Evolutionary conservation across 1,284 basidiomycete species (phyloP).

Genomic region (Fomitopsis pinicola): DNA sequence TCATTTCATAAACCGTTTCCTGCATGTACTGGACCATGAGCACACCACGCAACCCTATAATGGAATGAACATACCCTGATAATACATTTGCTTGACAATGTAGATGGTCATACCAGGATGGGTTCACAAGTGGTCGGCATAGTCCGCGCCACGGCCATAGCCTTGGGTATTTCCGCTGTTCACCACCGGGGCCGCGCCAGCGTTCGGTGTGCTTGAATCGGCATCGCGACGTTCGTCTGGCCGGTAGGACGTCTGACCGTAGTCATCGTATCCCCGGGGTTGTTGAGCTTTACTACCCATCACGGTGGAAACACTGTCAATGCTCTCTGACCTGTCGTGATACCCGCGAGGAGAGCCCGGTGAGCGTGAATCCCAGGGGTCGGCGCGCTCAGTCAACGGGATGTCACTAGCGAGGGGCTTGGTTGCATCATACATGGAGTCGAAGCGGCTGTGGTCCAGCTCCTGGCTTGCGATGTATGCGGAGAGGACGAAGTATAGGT

Average conservation of each 20-base stretch:
- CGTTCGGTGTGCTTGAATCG: slow-evolving; percentile 39
- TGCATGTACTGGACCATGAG: slow-evolving; percentile 13
- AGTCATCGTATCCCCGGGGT: slow-evolving; percentile 34
- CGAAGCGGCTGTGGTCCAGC: slow-evolving; percentile 77
- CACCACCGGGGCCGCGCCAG: slow-evolving; percentile 38
- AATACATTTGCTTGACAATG: not conserved
- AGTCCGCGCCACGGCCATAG: slow-evolving; percentile 27
- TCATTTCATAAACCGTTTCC: not conserved
- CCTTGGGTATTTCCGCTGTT: slow-evolving; percentile 18
- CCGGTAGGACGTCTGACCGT: slow-evolving; percentile 27
- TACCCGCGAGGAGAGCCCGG: slow-evolving; percentile 38
- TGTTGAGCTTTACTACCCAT: slow-evolving; percentile 45
- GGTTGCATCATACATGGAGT: slow-evolving; percentile 67
- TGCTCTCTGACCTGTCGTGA: slow-evolving; percentile 42
- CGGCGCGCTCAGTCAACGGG: slow-evolving; percentile 57
- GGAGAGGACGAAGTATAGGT: slow-evolving; percentile 66
- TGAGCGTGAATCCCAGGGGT: slow-evolving; percentile 71
- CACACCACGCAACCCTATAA: not conserved
- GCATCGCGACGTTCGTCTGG: slow-evolving; percentile 24
- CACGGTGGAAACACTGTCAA: slow-evolving; percentile 52
- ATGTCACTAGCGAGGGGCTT: slow-evolving; percentile 61
- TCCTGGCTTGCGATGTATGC: slow-evolving; percentile 75
- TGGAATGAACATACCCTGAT: not conserved
- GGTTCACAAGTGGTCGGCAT: slow-evolving; percentile 37
- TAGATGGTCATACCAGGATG: slow-evolving; percentile 45